Evolutionary conservation across 345 rosid genomes (phyloP), one percentile per base, ranked within the genome.

Genomic region (Sisymbrium altissimum): DNA sequence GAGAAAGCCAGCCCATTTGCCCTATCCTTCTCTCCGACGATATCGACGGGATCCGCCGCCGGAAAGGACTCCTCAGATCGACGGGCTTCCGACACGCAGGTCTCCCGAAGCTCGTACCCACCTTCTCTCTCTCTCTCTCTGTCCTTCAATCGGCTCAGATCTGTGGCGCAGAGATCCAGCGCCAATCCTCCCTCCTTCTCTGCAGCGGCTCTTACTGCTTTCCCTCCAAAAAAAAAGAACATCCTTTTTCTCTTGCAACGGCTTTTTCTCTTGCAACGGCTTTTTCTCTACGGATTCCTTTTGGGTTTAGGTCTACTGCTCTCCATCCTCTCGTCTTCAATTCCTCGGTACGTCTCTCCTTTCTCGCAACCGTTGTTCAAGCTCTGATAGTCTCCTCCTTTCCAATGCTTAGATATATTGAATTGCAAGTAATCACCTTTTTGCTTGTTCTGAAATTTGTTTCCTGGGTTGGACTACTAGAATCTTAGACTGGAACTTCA

Each of bases 101-200:
- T 74, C 63, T 38, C 45, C 36, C 46, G 45, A 50, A 79, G 71
- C 82, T 78, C 72, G 61, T 55, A 74, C 13, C 41, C 14, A 7
- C 43, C 11, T 19, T 50, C 73, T 68, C 53, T 74, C 71, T 40
- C 5, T 39, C 39, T 36, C 11, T 40, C 7, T 41, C 17, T 67
- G 27, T 46, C 13, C 57, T 70, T 39, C 29, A 71, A 80, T 82
- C 89, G 86, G 89, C 94, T 84, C 75, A 79, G 91, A 86, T 90
- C 86, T 82, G 84, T 84, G 73, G 73, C 73, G 68, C 88, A 76
- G 41, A 78, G 77, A 81, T 74, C 79, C 76, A 75, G 79, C 82
- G 85, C 89, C 82, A 76, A 78, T 73, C 77, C 35, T 19, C 9
- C 53, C 9, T 52, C 64, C 48, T 1, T 23, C 45, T 65, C 60